A percentile compares a stretch with the other conserved stretches of the same genome.
Evolutionary conservation across 768 basidiomycete species (phyloP).

Genomic region (Tulasnella calospora): DNA sequence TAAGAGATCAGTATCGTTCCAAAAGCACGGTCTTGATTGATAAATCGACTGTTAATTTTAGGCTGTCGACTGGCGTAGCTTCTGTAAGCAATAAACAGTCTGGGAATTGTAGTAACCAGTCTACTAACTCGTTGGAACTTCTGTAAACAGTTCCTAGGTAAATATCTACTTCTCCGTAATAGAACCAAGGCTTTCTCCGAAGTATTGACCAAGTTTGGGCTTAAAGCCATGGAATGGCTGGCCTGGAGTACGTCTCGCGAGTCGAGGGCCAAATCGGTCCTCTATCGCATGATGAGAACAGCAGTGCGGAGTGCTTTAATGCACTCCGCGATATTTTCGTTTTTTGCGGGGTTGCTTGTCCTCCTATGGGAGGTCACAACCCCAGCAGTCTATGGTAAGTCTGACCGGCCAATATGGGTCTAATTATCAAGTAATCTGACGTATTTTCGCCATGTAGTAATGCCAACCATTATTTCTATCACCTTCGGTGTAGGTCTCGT

Average conservation of each 20-base stretch:
- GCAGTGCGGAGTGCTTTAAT: neutral
- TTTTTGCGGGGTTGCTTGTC: neutral
- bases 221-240: neutral
- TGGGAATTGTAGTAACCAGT: too few relatives aligned
- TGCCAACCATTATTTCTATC: neutral
- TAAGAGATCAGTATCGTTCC: neutral
- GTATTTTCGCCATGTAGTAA: neutral
- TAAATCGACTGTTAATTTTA: neutral
- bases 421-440: neutral
- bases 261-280: neutral
- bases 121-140: neutral
- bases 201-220: neutral
- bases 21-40: neutral
- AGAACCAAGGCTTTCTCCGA: neutral
- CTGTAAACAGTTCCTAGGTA: neutral
- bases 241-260: neutral
- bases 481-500: neutral
- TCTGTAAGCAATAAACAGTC: neutral
- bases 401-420: neutral
- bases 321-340: neutral
- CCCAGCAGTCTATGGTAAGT: neutral
- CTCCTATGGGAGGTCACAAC: neutral
- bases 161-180: neutral
- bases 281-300: neutral
- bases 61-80: neutral